Conservation (phyloP, 208 protist species). For the Lotmaria passim region DNA sequence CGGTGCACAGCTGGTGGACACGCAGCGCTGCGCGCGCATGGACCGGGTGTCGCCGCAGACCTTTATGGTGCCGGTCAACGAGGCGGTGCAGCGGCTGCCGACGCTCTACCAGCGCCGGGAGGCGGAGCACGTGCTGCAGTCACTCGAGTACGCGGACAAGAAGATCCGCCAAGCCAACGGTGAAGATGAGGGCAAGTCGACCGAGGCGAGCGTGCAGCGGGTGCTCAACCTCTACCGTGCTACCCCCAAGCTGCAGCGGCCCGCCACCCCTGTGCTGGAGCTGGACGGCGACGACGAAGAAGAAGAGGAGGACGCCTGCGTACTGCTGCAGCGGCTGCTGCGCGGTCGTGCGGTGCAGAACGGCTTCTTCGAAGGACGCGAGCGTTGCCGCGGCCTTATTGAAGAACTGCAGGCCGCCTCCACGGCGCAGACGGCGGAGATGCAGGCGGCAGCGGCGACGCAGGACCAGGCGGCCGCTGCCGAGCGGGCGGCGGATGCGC, state of each 20-base stretch:
- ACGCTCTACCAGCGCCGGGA: conserved; percentile 85
- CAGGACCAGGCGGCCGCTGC: conserved; percentile 38
- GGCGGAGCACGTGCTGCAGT: conserved; percentile 78
- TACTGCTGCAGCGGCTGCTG: conserved; percentile 91
- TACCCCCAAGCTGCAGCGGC: conserved; percentile 86
- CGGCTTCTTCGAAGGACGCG: conserved; percentile 94
- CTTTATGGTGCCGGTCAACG: conserved; percentile 73
- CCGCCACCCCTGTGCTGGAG: conserved; percentile 89
- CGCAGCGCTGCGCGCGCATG: conserved; percentile 45
- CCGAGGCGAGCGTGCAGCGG: conserved; percentile 33
- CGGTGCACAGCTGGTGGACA: conserved; percentile 73
- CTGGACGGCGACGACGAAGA: conserved; percentile 86
- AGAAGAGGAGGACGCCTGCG: conserved; percentile 81
- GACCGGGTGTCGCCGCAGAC: conserved; percentile 47
- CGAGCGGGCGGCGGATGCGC: conserved; percentile 57
- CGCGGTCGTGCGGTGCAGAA: conserved; percentile 93
- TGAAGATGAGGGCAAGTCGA: conserved; percentile 1
- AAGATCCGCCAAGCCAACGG: conserved; percentile 55
- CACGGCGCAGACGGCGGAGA: conserved; percentile 81
- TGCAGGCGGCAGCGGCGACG: conserved; percentile 37
- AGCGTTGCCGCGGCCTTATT: conserved; percentile 92
- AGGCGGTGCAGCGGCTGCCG: conserved; percentile 65
- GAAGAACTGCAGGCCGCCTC: conserved; percentile 92
- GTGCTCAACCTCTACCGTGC: conserved; percentile 89
- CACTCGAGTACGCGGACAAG: conserved; percentile 78